Conservation (phyloP, 192 early-diverging fungal genomes). For the Allomyces macrogynus region DNA sequence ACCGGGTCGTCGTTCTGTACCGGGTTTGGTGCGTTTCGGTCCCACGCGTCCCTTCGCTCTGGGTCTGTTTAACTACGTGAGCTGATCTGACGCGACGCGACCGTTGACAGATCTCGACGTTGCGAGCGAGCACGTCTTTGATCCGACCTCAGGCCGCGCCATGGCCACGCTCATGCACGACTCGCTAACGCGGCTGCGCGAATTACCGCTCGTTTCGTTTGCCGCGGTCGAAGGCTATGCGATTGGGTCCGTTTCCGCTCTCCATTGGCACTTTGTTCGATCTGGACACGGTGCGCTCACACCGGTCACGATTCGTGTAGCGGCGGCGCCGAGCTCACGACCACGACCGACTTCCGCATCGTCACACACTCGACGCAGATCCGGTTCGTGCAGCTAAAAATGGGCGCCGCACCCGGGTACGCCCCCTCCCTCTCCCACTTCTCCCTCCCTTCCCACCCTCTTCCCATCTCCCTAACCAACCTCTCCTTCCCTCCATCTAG, state of each 20-base stretch:
- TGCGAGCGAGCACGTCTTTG: conserved; percentile 22
- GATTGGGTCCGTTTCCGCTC: conserved; percentile 19
- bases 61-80: too few species aligned
- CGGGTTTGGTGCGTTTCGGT: conserved; percentile 9
- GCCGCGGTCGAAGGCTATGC: conserved; percentile 37
- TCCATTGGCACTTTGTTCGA: too few species aligned
- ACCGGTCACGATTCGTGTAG: too few species aligned
- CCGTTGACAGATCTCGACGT: conserved; percentile 24
- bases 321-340: conserved; percentile 41
- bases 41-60: too few species aligned
- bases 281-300: too few species aligned
- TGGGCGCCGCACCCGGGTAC: conserved; percentile 36
- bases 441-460: too few species aligned
- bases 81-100: too few species aligned
- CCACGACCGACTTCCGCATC: conserved; percentile 36
- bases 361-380: conserved; percentile 15
- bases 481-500: too few species aligned
- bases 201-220: conserved; percentile 32
- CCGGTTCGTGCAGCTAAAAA: conserved; percentile 37
- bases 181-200: conserved; percentile 24
- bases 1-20: conserved; percentile 7
- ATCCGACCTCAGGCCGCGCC: conserved; percentile 13
- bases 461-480: too few species aligned
- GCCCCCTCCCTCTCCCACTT: too few species aligned
- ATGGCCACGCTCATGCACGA: conserved; percentile 41